Evolutionary conservation across 1,284 basidiomycete genomes (phyloP), one percentile per base, ranked within the genome.

Genomic region (Acaromyces ingoldii): DNA sequence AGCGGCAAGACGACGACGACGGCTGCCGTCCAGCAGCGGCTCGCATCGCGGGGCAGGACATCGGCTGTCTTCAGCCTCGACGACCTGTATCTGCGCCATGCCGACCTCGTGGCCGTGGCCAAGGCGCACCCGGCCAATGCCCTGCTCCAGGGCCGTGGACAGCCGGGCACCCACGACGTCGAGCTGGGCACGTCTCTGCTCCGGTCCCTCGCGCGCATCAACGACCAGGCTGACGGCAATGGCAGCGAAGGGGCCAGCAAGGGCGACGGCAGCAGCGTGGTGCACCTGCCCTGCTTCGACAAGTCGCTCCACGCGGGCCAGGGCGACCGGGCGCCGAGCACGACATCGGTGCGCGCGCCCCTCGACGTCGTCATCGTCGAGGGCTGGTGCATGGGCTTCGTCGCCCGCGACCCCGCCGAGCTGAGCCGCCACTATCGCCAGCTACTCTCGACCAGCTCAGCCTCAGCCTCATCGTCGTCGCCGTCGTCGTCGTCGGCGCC

Each of bases 81-180:
- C 72, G 60, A 92, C 66, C 79, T 92, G 5, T 92, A 92, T 75
- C 82, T 91, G 22, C 81, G 85, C 0, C 84, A 88, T 62, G 75
- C 78, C 0, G 80, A 71, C 0, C 80, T 90, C 29, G 71, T 76
- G 0, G 72, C 76, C 0, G 79, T 91, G 24, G 83, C 85, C 1
- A 52, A 69, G 1, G 67, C 77, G 0, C 67, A 87, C 64, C 81
- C 85, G 0, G 61, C 74, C 1, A 91, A 91, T 65, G 66, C 72
- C 17, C 78, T 92, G 6, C 80, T 89, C 63, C 78, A 80, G 13
- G 90, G 90, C 4, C 82, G 89, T 19, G 89, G 89, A 0, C 86
- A 85, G 65, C 90, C 89, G 0, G 90, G 90, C 0, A 91, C 89
- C 6, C 89, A 92, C 67, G 89, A 92, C 67, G 75, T 89, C 19